phyloP scores from a whole-genome alignment of 345 rosid genomes.

The Pugionium cornutum region DNA sequence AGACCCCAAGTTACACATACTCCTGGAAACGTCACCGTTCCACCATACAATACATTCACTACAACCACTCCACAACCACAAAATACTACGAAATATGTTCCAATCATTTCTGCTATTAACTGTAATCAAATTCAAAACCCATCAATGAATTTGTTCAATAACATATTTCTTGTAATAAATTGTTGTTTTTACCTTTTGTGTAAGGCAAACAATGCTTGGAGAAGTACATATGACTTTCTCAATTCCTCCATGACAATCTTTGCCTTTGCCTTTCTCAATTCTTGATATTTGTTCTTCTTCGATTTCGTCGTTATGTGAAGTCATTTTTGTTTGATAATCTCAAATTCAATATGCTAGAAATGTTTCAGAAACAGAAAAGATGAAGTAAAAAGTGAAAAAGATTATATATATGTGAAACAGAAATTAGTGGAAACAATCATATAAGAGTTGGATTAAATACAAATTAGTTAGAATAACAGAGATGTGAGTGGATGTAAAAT shows the following conservation, averaged over 20 bases:
- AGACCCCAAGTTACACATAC: constrained; percentile 44
- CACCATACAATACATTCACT: neutral
- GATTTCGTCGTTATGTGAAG: constrained; percentile 16
- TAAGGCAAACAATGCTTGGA: constrained; percentile 34
- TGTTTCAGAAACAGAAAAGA: neutral
- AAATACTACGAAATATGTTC: constrained; percentile 61
- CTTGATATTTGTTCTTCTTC: constrained; percentile 39
- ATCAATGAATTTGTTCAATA: neutral
- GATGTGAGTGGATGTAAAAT: constrained; percentile 4
- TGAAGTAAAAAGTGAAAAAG: too few species aligned
- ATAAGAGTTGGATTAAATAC: neutral
- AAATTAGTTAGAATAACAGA: neutral
- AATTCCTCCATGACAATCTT: constrained; percentile 29
- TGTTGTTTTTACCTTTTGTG: constrained; percentile 24
- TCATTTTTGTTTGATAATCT: constrained; percentile 11
- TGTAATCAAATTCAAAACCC: constrained; percentile 4
- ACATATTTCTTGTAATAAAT: neutral
- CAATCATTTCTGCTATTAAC: constrained; percentile 67
- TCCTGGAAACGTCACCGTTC: neutral
- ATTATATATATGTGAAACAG: constrained; percentile 16
- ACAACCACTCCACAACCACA: constrained; percentile 3
- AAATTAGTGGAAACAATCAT: neutral
- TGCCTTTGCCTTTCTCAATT: constrained; percentile 26
- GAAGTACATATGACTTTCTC: constrained; percentile 34
- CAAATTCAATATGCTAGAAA: neutral